phyloP scores from a whole-genome alignment of 2,329 filamentous ascomycete genomes.

The Pseudodiploospora longispora region DNA sequence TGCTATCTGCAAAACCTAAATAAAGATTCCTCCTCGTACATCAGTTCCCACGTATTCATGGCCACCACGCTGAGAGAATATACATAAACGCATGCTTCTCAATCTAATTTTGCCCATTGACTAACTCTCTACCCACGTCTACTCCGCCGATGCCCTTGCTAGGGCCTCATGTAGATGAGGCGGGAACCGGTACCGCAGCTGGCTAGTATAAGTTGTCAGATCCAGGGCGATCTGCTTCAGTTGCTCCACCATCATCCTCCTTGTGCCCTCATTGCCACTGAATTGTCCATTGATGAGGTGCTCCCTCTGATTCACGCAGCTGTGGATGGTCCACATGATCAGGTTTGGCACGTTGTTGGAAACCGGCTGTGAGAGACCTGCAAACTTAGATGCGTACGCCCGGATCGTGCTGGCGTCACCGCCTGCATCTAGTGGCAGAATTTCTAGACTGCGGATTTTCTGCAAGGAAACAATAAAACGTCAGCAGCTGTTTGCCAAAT shows the following conservation, averaged over 20 bases:
- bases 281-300: conserved; percentile 63
- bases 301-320: conserved; percentile 72
- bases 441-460: conserved; percentile 66
- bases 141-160: conserved; percentile 70
- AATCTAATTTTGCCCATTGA: too few relatives aligned
- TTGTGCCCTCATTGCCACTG: conserved; percentile 61
- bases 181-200: conserved; percentile 85
- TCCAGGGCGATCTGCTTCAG: conserved; percentile 78
- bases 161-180: conserved; percentile 82
- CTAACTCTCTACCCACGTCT: conserved; percentile 6
- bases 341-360: conserved; percentile 85
- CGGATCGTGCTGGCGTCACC: conserved; percentile 76
- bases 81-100: not conserved
- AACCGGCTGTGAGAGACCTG: conserved; percentile 68
- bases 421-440: conserved; percentile 68
- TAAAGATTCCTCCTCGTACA: too few relatives aligned
- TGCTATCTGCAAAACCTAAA: too few relatives aligned
- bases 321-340: conserved; percentile 87
- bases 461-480: conserved; percentile 22
- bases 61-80: too few relatives aligned
- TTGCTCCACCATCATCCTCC: conserved; percentile 57
- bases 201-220: conserved; percentile 85
- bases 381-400: conserved; percentile 71
- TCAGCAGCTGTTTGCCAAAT: conserved; percentile 11
- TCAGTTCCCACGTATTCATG: too few relatives aligned